phyloP scores from a whole-genome alignment of 2,329 filamentous ascomycete genomes.

The Phialophora tarda region DNA sequence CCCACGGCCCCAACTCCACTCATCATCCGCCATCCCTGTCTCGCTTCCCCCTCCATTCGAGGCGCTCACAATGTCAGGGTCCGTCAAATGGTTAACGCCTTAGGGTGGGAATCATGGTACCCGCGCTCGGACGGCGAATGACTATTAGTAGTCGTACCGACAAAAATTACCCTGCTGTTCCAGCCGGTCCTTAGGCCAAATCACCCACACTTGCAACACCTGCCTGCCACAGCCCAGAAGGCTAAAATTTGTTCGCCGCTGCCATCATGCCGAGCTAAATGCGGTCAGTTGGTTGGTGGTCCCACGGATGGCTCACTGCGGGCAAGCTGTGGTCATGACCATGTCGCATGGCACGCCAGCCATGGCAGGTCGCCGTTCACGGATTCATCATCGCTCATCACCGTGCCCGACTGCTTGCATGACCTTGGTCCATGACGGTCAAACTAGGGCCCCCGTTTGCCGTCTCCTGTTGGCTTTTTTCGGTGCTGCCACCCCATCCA shows the following conservation, averaged over 20 bases:
- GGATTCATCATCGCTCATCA: constrained; percentile 20
- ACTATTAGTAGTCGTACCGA: constrained; percentile 4
- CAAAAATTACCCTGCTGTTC: constrained; percentile 9
- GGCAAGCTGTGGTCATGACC: constrained; percentile 4
- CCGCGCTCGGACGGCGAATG: constrained; percentile 6
- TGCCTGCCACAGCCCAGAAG: constrained; percentile 17
- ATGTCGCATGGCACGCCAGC: constrained; percentile 8
- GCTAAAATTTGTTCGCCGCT: constrained; percentile 20
- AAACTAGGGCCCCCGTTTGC: constrained; percentile 23
- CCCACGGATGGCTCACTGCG: constrained; percentile 1
- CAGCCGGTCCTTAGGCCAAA: constrained; percentile 13
- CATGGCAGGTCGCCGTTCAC: constrained; percentile 9
- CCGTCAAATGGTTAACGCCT: neutral
- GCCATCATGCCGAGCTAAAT: constrained; percentile 25
- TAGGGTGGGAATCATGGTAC: neutral
- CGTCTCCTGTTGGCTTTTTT: constrained; percentile 28
- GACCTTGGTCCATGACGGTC: constrained; percentile 15
- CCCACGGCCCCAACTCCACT: constrained; percentile 17
- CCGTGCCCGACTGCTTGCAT: constrained; percentile 19
- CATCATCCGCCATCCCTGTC: constrained; percentile 14
- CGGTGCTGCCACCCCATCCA: constrained; percentile 25
- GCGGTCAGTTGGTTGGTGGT: constrained; percentile 18
- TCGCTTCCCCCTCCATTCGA: constrained; percentile 2
- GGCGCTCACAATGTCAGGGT: constrained; percentile 2
- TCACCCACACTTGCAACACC: constrained; percentile 12